Evolutionary conservation across 208 protist species (phyloP).

Genomic region (Trypanosoma vivax): DNA sequence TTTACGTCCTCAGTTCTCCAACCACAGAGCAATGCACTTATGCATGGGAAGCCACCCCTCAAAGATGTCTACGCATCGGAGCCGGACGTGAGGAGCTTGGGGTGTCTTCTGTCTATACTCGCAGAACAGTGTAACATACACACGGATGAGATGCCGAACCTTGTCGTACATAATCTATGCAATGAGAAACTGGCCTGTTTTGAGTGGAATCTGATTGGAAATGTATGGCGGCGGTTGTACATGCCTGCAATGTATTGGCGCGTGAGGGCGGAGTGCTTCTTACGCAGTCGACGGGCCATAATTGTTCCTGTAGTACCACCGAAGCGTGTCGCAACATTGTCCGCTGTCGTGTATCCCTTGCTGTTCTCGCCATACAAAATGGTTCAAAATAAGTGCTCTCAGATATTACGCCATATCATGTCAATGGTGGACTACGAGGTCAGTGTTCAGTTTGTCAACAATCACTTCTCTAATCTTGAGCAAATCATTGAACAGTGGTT

Average conservation of each 20-base stretch:
- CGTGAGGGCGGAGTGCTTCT: slow-evolving; percentile 13
- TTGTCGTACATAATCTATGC: neutral
- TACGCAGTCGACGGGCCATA: neutral
- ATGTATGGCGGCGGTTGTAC: slow-evolving; percentile 1
- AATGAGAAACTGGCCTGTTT: neutral
- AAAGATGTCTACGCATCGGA: neutral
- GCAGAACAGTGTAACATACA: slow-evolving; percentile 18
- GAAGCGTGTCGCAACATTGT: slow-evolving; percentile 3
- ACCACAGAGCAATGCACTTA: neutral
- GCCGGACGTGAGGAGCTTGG: slow-evolving; percentile 6
- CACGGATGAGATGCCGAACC: neutral
- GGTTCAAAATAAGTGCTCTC: slow-evolving; percentile 2
- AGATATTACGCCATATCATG: slow-evolving; percentile 7
- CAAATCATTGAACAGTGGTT: slow-evolving; percentile 12
- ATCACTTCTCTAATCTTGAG: slow-evolving; percentile 8
- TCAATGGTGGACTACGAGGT: neutral
- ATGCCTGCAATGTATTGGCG: slow-evolving; percentile 15
- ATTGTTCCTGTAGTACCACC: slow-evolving; percentile 2
- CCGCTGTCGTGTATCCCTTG: slow-evolving; percentile 10
- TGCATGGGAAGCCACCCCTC: slow-evolving; percentile 1
- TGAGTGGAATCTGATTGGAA: slow-evolving; percentile 1
- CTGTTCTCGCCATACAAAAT: slow-evolving; percentile 14
- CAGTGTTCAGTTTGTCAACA: neutral
- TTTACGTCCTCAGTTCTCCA: slow-evolving; percentile 5
- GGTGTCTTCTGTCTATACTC: slow-evolving; percentile 8